Percentiles rank a stretch among this genome's conserved stretches.
Evolutionary conservation across 2,329 filamentous ascomycete species (phyloP).

Genomic region (Alternaria gaisen): DNA sequence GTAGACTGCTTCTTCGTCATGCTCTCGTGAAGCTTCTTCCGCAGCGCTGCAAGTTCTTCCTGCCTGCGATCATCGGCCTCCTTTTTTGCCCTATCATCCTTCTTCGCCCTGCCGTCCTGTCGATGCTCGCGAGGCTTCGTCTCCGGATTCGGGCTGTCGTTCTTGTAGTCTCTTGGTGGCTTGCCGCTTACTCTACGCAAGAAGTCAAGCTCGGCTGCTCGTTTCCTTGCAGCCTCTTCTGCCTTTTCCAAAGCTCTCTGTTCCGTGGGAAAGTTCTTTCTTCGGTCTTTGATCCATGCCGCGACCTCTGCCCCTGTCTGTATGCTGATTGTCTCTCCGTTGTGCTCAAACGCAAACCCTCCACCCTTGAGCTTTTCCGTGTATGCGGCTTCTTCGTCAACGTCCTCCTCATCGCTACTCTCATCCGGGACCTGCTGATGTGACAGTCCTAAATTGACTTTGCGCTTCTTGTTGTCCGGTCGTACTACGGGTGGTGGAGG

Average conservation of each 20-base stretch:
- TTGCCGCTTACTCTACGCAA: slow-evolving; percentile 39
- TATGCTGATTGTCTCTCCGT: slow-evolving; percentile 63
- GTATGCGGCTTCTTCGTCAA: slow-evolving; percentile 71
- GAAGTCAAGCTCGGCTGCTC: slow-evolving; percentile 52
- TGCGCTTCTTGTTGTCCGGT: slow-evolving; percentile 71
- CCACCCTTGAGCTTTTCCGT: slow-evolving; percentile 54
- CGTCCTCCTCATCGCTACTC: slow-evolving; percentile 69
- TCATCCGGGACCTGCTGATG: slow-evolving; percentile 62
- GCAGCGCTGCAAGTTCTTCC: slow-evolving; percentile 45
- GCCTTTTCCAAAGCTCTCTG: slow-evolving; percentile 72
- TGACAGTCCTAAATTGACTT: slow-evolving; percentile 74
- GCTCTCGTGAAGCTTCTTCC: slow-evolving; percentile 46
- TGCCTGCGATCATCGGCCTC: slow-evolving; percentile 8
- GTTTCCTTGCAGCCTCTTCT: slow-evolving; percentile 49
- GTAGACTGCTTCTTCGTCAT: slow-evolving; percentile 33
- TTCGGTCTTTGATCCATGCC: slow-evolving; percentile 82
- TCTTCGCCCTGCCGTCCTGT: slow-evolving; percentile 1
- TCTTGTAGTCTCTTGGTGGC: slow-evolving; percentile 12
- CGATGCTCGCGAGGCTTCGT: slow-evolving; percentile 9
- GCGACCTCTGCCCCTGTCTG: slow-evolving; percentile 72
- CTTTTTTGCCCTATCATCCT: slow-evolving; percentile 4
- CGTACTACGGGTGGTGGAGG: slow-evolving; percentile 25
- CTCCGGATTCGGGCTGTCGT: background rate
- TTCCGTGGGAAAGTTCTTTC: slow-evolving; percentile 80
- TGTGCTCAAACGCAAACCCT: slow-evolving; percentile 67